Evolutionary conservation across 2,329 filamentous ascomycete species (phyloP).

Genomic region (Raffaelea ambrosiae): DNA sequence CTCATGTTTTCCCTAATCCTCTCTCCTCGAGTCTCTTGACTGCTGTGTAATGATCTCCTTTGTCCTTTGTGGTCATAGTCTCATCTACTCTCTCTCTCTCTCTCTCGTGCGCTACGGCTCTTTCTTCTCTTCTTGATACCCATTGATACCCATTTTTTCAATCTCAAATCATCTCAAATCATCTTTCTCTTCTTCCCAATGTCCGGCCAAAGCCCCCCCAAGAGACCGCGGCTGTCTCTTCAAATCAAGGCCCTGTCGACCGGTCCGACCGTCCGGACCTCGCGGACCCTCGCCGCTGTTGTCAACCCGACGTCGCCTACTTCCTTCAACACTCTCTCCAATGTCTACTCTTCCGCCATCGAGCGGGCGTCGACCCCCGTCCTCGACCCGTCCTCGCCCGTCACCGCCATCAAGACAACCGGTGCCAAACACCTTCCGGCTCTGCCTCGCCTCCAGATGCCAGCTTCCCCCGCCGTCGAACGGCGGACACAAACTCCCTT

Average conservation of each 20-base stretch:
- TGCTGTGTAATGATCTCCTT: too few relatives aligned
- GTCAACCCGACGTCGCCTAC: slow-evolving; percentile 52
- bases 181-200: slow-evolving; percentile 1
- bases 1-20: too few relatives aligned
- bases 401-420: slow-evolving; percentile 31
- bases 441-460: slow-evolving; percentile 26
- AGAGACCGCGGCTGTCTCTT: slow-evolving; percentile 45
- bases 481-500: slow-evolving; percentile 33
- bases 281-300: slow-evolving; percentile 34
- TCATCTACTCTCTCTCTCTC: too few relatives aligned
- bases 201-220: slow-evolving; percentile 24
- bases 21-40: too few relatives aligned
- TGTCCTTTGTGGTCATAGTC: background rate
- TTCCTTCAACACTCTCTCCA: slow-evolving; percentile 57
- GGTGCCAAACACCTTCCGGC: slow-evolving; percentile 14
- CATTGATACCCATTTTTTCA: background rate
- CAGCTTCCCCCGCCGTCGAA: slow-evolving; percentile 15
- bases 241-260: slow-evolving; percentile 33
- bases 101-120: too few relatives aligned
- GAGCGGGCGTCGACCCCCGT: slow-evolving; percentile 47
- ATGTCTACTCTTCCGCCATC: slow-evolving; percentile 55
- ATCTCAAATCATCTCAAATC: background rate
- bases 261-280: slow-evolving; percentile 27
- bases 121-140: background rate
- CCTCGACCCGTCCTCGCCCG: slow-evolving; percentile 29